A percentile compares a stretch with the other conserved stretches of the same genome.
Evolutionary conservation across 1,139 yeast genomes (phyloP).

Genomic region (Hyphopichia pseudoburtonii): DNA sequence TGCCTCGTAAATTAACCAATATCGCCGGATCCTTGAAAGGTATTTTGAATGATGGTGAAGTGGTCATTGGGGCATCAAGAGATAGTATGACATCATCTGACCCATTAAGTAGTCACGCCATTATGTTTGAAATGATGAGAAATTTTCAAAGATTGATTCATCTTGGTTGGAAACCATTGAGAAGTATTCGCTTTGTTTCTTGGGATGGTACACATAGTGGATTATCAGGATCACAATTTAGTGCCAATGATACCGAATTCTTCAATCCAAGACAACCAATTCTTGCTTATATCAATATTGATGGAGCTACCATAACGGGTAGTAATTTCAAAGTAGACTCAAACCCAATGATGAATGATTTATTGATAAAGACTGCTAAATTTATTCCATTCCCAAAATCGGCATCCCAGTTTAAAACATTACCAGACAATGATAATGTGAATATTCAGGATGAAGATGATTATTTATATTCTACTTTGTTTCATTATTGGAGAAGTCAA

Average conservation of each 20-base stretch:
- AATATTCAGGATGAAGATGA: slow-evolving; percentile 11
- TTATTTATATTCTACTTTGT: slow-evolving; percentile 28
- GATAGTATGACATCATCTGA: slow-evolving; percentile 40
- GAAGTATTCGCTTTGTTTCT: slow-evolving; percentile 42
- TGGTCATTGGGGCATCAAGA: slow-evolving; percentile 43
- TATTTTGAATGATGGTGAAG: slow-evolving; percentile 41
- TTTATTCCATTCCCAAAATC: slow-evolving; percentile 35
- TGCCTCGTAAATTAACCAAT: slow-evolving; percentile 27
- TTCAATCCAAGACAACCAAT: slow-evolving; percentile 26
- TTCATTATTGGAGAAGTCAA: slow-evolving; percentile 39
- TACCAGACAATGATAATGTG: slow-evolving; percentile 3
- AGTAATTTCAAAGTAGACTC: slow-evolving; percentile 38
- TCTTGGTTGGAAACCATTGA: slow-evolving; percentile 46
- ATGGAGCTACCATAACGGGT: slow-evolving; percentile 42
- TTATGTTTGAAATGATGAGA: slow-evolving; percentile 42
- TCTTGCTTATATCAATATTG: slow-evolving; percentile 41
- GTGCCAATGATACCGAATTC: slow-evolving; percentile 21
- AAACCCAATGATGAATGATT: slow-evolving; percentile 36
- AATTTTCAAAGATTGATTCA: slow-evolving; percentile 31
- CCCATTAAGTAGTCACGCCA: slow-evolving; percentile 43
- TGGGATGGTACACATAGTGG: slow-evolving; percentile 46
- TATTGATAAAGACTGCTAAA: slow-evolving; percentile 31
- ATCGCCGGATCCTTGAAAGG: slow-evolving; percentile 39
- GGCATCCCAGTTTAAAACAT: slow-evolving; percentile 13
- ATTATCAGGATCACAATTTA: slow-evolving; percentile 30